Evolutionary conservation across 2,329 filamentous ascomycete genomes (phyloP).

Genomic region (Fusarium continuum): DNA sequence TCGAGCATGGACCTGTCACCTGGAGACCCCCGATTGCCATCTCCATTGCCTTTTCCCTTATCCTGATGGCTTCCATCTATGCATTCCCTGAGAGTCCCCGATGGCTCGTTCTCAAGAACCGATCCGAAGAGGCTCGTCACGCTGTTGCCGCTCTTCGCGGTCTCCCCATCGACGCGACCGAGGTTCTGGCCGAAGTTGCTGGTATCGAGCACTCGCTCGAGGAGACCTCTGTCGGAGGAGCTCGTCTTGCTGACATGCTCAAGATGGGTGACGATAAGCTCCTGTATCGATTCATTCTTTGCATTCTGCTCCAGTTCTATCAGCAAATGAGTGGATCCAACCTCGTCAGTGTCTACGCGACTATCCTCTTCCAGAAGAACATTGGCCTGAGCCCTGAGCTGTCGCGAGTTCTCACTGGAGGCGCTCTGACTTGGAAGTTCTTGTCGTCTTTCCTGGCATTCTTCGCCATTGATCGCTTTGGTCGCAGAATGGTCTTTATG

Average conservation of each 20-base stretch:
- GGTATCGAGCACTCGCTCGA: conserved; percentile 61
- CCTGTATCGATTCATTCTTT: conserved; percentile 54
- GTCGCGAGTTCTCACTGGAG: conserved; percentile 39
- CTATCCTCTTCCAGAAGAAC: conserved; percentile 44
- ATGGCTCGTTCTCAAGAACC: conserved; percentile 50
- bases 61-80: conserved; percentile 49
- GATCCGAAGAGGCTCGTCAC: conserved; percentile 44
- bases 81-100: conserved; percentile 50
- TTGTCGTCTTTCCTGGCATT: conserved; percentile 43
- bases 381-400: conserved; percentile 34
- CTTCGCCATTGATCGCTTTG: conserved; percentile 45
- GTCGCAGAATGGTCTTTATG: conserved; percentile 41
- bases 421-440: conserved; percentile 48
- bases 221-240: conserved; percentile 49
- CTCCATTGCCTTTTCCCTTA: conserved; percentile 44
- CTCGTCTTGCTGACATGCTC: conserved; percentile 55
- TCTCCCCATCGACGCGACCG: conserved; percentile 48
- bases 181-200: conserved; percentile 54
- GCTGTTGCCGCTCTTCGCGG: conserved; percentile 53
- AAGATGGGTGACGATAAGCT: conserved; percentile 61
- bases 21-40: conserved; percentile 55
- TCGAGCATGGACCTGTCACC: conserved; percentile 35
- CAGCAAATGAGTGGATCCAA: conserved; percentile 45
- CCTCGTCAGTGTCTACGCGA: conserved; percentile 45
- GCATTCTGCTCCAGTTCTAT: conserved; percentile 47